Evolutionary conservation across 192 early-diverging fungal species (phyloP), one percentile per base, ranked within the genome.

Genomic region (Neocallimastix lanati): DNA sequence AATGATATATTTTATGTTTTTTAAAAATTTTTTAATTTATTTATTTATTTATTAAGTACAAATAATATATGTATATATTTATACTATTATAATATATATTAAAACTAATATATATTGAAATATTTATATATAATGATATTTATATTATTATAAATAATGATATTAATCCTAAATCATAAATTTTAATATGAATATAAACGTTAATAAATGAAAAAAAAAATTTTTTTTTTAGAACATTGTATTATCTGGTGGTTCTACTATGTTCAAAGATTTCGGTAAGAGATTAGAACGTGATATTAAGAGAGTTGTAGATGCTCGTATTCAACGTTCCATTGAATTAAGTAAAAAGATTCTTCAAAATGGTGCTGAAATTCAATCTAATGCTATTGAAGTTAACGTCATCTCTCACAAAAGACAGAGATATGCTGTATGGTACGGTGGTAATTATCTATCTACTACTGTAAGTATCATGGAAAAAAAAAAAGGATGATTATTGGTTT

Each of bases 381-480:
- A 88, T 76, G 90, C 91, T 30, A 94, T 99, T 82, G 96, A 98
- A 30, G 97, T 99, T 76, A 97, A 96, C 81, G 97, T 99, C 50
- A 88, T 99, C 35, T 91, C 92, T n/a, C 96, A 99, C 91, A 96
- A 96, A 91, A 96, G 94, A 85, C 97, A 99, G 85, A 91, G 97
- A 76, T 93, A 99, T 82, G 97, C 97, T n/a, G 97, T 99, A 28
- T 99, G 97, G 97, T 98, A 93, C 84, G 97, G 97, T 81, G 97
- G 96, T 80, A 96, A 94, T 86, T 88, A 97, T 81, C 87, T 99
- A 83, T 95, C 94, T 29, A 92, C 91, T 81, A 97, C 94, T 40
- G 93, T 96, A 89, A 81, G 84, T 83, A 27, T 16, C 0, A n/a
- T n/a, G n/a, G n/a, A n/a, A n/a, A n/a, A n/a, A n/a, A n/a, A n/a